Base-by-base conservation (phyloP, 257 asterid species). In the Lycium barbarum region DNA sequence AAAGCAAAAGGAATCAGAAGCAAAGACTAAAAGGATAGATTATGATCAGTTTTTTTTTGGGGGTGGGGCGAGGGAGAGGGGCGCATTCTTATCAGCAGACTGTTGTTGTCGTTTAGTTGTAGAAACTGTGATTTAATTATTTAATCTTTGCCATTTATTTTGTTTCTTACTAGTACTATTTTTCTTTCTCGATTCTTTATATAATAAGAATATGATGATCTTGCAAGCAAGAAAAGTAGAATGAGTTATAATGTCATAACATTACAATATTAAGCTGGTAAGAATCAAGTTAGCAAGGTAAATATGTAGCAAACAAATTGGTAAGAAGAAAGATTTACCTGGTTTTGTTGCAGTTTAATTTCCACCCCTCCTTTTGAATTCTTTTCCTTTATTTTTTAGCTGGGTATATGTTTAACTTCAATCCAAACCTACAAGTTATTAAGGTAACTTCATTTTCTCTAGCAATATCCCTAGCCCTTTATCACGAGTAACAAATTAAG, bases 1-100 rank as follows among this genome's bases (percentile, higher is more conserved):
- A 76, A 78, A 78, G 15, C 26, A 76, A 76, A 76, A 49, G 18
- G 63, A 76, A 76, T 53, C 82, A 51, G 65, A 33, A 26, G 45
- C 63, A 76, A 6, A 51, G 18, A 7, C 7, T 53, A 22, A 13
- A 51, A 76, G 7, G 13, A 7, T 58, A 49, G 62, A 45, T 74
- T 74, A 74, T 74, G 58, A 22, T 22, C 20, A 62, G 68, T 62
- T 62, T 62, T 62, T 62, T n/a, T 40, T 40, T 40, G 45, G 45
- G 45, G 45, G 43, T 26, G 33, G 2, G 2, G 66, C 4, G 4
- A 1, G 36, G 35, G 35, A n/a, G 36, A n/a, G 33, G 33, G 1
- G 33, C 33, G 33, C 36, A 61, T 61, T 59, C 35, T 61, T 61
- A n/a, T 61, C 14, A 59, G 10, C 66, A 61, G 36, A 17, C 26